Percentiles rank a stretch among this genome's conserved stretches.
These are phyloP conservation scores for Entomortierella parvispora DNA, from an alignment of 192 early-diverging fungal species.

Conservation along the genomic window DNA sequence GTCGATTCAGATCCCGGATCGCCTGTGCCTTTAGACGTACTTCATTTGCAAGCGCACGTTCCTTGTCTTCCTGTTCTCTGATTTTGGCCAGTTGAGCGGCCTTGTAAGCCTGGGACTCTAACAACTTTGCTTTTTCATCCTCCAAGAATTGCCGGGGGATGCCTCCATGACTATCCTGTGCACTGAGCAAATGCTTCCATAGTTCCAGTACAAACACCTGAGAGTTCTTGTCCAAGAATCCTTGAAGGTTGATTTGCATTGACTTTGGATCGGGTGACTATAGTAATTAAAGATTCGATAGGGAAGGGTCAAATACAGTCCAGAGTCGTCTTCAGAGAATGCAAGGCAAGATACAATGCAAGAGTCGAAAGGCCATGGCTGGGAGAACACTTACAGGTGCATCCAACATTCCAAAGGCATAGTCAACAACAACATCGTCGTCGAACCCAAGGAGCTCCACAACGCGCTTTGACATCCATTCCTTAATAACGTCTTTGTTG, in stretches of 20 bases:
- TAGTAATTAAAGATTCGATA: constrained; percentile 1
- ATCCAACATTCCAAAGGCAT: constrained; percentile 85
- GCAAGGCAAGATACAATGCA: not conserved
- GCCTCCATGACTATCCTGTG: constrained; percentile 82
- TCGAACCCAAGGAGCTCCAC: constrained; percentile 86
- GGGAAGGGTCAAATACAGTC: not conserved
- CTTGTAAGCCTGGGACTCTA: constrained; percentile 53
- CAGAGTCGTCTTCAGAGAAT: not conserved
- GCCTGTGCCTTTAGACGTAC: constrained; percentile 44
- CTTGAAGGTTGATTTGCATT: constrained; percentile 96
- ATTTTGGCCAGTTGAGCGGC: constrained; percentile 45
- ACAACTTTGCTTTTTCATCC: constrained; percentile 85
- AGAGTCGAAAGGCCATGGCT: not conserved
- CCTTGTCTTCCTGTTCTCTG: constrained; percentile 55
- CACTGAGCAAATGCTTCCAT: constrained; percentile 92
- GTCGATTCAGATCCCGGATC: constrained; percentile 22
- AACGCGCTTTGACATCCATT: constrained; percentile 85
- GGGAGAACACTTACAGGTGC: constrained; percentile 69
- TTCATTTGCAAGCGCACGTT: constrained; percentile 45
- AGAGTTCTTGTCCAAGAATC: constrained; percentile 90
- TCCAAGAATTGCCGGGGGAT: constrained; percentile 90
- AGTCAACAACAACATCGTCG: constrained; percentile 94
- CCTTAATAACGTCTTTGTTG: constrained; percentile 85
- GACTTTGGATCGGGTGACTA: constrained; percentile 84
- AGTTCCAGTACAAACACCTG: constrained; percentile 85